These are phyloP conservation scores for Ophiostoma himal-ulmi DNA, from an alignment of 2,329 filamentous ascomycete genomes.

Conservation along the genomic window DNA sequence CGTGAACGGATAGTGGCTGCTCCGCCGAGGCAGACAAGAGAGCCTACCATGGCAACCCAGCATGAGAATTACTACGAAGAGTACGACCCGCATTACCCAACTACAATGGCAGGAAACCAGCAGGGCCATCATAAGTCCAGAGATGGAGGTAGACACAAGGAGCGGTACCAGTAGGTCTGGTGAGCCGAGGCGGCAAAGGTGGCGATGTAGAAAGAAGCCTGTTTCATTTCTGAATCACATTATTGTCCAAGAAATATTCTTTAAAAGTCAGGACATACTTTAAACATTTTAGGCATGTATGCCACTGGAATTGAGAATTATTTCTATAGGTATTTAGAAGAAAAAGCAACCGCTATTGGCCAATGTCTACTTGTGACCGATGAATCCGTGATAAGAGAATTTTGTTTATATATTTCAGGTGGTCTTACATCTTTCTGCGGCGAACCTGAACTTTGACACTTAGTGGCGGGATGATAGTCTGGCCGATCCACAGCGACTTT, in stretches of 20 bases:
- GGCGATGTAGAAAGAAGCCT: neutral
- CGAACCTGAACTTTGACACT: constrained; percentile 33
- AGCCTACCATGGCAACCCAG: neutral
- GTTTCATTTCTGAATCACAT: neutral
- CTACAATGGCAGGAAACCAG: neutral
- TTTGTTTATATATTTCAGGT: neutral
- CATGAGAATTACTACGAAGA: neutral
- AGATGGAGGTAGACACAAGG: neutral
- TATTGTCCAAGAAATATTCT: neutral
- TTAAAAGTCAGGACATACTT: too few species aligned
- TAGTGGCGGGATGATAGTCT: constrained; percentile 38
- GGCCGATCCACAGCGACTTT: constrained; percentile 40
- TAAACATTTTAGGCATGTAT: too few species aligned
- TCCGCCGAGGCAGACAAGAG: neutral
- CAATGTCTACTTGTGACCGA: neutral
- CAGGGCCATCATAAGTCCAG: neutral
- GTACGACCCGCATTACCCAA: neutral
- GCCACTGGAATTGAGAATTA: too few species aligned
- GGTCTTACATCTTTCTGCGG: neutral
- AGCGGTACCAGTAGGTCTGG: neutral
- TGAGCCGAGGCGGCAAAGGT: neutral
- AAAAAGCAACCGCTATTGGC: neutral
- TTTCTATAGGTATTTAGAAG: neutral
- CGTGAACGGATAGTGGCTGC: neutral
- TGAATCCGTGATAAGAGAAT: neutral